Evolutionary conservation across 139 green algal genomes (phyloP).

Genomic region (Tetradesmus lagerheimii): DNA sequence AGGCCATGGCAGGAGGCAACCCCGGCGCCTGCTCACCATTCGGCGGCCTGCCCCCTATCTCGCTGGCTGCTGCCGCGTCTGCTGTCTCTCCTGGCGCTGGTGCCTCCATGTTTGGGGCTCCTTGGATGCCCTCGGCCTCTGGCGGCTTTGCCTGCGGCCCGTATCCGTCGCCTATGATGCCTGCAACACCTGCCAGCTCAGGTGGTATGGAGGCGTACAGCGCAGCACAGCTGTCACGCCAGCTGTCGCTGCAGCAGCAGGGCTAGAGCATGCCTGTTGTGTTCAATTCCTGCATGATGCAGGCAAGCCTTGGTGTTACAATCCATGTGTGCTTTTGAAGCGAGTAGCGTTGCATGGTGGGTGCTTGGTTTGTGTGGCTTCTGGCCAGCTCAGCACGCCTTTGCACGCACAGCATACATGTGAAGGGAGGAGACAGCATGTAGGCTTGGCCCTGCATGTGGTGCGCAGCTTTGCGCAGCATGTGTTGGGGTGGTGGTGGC

Average conservation of each 20-base stretch:
- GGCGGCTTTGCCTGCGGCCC: not conserved
- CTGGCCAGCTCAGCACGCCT: not conserved
- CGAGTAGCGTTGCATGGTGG: not conserved
- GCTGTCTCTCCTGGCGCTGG: not conserved
- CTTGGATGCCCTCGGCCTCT: not conserved
- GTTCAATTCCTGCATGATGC: not conserved
- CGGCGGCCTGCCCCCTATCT: not conserved
- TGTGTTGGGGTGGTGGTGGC: not conserved
- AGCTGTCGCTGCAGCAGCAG: constrained; percentile 34
- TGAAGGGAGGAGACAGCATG: not conserved
- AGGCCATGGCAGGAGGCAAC: constrained; percentile 9
- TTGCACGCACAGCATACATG: not conserved
- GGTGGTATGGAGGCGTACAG: not conserved
- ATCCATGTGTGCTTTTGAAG: not conserved
- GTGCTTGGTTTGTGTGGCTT: not conserved
- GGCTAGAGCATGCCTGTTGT: not conserved
- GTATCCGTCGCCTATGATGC: constrained; percentile 4
- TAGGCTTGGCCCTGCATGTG: not conserved
- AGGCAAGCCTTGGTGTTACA: not conserved
- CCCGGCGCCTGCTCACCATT: not conserved
- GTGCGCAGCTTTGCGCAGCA: not conserved
- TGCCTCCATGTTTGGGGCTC: not conserved
- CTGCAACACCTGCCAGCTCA: not conserved
- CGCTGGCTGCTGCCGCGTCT: not conserved
- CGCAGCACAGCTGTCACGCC: constrained; percentile 17